Evolutionary conservation across 2,329 filamentous ascomycete genomes (phyloP), one percentile per base, ranked within the genome.

Genomic region (Diplodia intermedia): DNA sequence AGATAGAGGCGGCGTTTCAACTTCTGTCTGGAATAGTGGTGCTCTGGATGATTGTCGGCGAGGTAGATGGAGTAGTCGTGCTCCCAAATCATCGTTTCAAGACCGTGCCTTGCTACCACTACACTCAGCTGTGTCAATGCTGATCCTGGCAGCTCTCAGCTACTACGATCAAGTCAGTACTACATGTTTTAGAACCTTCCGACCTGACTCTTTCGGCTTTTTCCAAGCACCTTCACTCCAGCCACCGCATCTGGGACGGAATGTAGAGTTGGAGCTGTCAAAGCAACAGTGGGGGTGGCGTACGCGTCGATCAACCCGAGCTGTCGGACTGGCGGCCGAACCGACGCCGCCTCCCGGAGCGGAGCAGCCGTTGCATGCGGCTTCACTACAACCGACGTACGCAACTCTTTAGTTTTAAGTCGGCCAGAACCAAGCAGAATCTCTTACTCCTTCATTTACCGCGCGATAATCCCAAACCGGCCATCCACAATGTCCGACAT

Each of bases 301-400:
- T 47, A 20, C 6, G 43, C 50, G 57, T 40, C 47, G 60, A 52
- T 52, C 60, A 6, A 18, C 40, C 18, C 43, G 43, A 7, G 8
- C 11, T 63, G 60, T 63, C 60, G 60, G 60, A 52, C 57, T 50
- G 43, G 43, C 43, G 47, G 29, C 60, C 60, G 43, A 47, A 47
- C 43, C 43, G 60, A 63, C 60, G 50, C 9, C 43, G 15, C 60
- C 20, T 33, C 7, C 36, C 8, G 60, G 7, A 20, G 43, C 60
- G 60, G 60, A 63, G 47, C 29, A 49, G n/a, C 60, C 47, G 60
- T 63, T 15, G 36, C 15, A 49, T 15, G 31, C 4, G 29, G 47
- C 14, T 63, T 7, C 23, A 5, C 8, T 47, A 15, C 12, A n/a
- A 20, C 20, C 15, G 3, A 43, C 38, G 15, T 47, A 29, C 15